Evolutionary conservation across 2,329 filamentous ascomycete genomes (phyloP).

Genomic region (Aphanocladium album): DNA sequence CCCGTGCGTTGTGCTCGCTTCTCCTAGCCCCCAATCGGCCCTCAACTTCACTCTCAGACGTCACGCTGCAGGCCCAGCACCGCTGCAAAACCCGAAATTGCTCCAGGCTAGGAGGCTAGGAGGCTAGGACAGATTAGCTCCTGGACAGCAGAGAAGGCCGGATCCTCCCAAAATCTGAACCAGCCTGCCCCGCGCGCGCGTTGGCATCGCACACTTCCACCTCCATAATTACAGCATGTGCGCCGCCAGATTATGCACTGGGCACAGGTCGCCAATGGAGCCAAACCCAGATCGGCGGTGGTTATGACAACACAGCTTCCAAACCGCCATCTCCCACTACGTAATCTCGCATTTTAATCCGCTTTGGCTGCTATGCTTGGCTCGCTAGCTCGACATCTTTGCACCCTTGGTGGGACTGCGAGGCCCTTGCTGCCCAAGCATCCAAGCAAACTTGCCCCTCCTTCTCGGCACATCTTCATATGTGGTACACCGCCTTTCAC

Average conservation of each 20-base stretch:
- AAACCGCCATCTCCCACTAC: neutral
- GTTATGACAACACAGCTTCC: slow-evolving; percentile 1
- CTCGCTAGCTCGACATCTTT: slow-evolving; percentile 8
- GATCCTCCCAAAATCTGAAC: neutral
- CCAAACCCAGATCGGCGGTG: slow-evolving; percentile 6
- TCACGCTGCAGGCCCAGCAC: slow-evolving; percentile 1
- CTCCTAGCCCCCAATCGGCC: no score
- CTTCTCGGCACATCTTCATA: slow-evolving; percentile 12
- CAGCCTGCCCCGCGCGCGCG: neutral
- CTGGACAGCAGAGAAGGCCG: neutral
- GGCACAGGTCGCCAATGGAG: neutral
- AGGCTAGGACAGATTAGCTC: neutral
- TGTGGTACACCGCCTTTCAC: slow-evolving; percentile 9
- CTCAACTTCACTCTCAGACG: neutral
- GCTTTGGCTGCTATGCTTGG: slow-evolving; percentile 4
- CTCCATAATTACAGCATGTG: no score
- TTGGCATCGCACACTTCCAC: neutral
- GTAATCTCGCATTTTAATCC: slow-evolving; percentile 10
- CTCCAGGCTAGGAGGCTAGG: slow-evolving; percentile 2
- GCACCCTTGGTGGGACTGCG: slow-evolving; percentile 6
- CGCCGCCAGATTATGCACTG: slow-evolving; percentile 7
- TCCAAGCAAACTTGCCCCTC: slow-evolving; percentile 2
- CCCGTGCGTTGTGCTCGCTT: neutral
- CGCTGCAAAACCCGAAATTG: slow-evolving; percentile 11
- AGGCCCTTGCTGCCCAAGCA: slow-evolving; percentile 8